Evolutionary conservation across 116 monocot genomes (phyloP).

Genomic region (Phalaenopsis hybrid): DNA sequence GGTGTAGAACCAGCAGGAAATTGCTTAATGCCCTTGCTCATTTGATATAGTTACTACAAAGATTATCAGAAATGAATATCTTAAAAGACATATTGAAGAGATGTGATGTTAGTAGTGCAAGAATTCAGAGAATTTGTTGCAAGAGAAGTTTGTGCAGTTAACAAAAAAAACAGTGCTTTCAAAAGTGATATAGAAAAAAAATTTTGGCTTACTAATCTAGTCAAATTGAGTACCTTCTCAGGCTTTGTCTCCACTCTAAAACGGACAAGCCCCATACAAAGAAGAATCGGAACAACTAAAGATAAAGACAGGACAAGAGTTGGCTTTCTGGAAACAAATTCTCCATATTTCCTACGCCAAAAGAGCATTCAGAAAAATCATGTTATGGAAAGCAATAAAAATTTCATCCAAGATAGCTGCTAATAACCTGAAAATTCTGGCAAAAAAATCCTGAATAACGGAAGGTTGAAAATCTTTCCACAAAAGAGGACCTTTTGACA

Average conservation of each 20-base stretch:
- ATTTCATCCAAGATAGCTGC: not conserved
- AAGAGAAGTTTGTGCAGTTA: not conserved
- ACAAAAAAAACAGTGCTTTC: not conserved
- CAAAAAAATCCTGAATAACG: conserved; percentile 47
- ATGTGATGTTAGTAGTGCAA: too few species aligned
- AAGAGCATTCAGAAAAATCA: conserved; percentile 3
- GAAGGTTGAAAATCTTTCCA: conserved; percentile 25
- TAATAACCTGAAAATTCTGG: conserved; percentile 70
- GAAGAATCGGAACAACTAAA: conserved; percentile 62
- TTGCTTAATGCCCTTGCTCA: too few species aligned
- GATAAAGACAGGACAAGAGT: conserved; percentile 60
- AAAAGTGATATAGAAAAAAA: not conserved
- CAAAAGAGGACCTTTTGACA: conserved; percentile 14
- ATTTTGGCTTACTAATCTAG: not conserved
- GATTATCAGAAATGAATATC: too few species aligned
- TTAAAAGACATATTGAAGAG: too few species aligned
- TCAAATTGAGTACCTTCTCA: conserved; percentile 63
- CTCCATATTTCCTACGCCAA: conserved; percentile 65
- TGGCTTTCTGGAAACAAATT: conserved; percentile 63
- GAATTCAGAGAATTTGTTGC: not conserved
- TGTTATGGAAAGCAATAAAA: not conserved
- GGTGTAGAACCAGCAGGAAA: too few species aligned
- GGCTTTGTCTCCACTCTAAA: conserved; percentile 91
- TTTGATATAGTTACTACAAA: too few species aligned
- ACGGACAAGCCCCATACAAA: conserved; percentile 61